phyloP scores from a whole-genome alignment of 176 grass and related monocot species.

The Juncus effusus region DNA sequence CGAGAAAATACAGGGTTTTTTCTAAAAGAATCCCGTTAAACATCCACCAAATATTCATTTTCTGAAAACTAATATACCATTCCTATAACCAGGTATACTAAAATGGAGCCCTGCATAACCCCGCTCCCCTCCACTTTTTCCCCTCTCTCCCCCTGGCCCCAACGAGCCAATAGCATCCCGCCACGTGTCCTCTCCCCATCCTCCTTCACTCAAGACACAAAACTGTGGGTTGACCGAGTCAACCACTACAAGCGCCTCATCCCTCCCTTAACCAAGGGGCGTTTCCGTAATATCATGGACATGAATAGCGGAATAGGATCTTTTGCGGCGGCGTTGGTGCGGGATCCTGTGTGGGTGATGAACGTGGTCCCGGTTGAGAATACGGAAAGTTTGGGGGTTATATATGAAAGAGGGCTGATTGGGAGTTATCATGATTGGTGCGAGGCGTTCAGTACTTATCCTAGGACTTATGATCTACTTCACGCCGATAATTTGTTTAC shows the following conservation, averaged over 20 bases:
- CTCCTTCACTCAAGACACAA: slow-evolving; percentile 54
- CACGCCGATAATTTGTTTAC: slow-evolving; percentile 67
- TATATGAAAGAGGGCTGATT: slow-evolving; percentile 77
- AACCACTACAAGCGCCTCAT: slow-evolving; percentile 64
- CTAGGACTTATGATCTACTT: slow-evolving; percentile 80
- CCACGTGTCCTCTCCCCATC: slow-evolving; percentile 48
- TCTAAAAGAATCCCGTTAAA: no score
- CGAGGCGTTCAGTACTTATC: slow-evolving; percentile 87
- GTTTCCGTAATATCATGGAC: slow-evolving; percentile 82
- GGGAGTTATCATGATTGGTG: slow-evolving; percentile 84
- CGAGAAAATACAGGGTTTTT: no score
- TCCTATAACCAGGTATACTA: slow-evolving; percentile 28
- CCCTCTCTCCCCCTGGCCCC: slow-evolving; percentile 59
- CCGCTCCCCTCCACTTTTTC: slow-evolving; percentile 38
- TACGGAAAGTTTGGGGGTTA: slow-evolving; percentile 46
- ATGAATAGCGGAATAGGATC: slow-evolving; percentile 58
- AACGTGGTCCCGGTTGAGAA: slow-evolving; percentile 49
- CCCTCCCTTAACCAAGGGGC: slow-evolving; percentile 48
- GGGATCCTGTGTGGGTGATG: slow-evolving; percentile 80
- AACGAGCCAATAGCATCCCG: slow-evolving; percentile 52
- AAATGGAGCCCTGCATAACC: slow-evolving; percentile 80
- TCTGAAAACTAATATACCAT: no score
- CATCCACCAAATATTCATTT: no score
- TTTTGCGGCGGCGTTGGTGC: slow-evolving; percentile 51
- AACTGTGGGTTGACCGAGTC: slow-evolving; percentile 58